Percentiles rank a stretch among this genome's conserved stretches.
Conservation (phyloP, 768 basidiomycete genomes). For the Tricholoma sp. region DNA sequence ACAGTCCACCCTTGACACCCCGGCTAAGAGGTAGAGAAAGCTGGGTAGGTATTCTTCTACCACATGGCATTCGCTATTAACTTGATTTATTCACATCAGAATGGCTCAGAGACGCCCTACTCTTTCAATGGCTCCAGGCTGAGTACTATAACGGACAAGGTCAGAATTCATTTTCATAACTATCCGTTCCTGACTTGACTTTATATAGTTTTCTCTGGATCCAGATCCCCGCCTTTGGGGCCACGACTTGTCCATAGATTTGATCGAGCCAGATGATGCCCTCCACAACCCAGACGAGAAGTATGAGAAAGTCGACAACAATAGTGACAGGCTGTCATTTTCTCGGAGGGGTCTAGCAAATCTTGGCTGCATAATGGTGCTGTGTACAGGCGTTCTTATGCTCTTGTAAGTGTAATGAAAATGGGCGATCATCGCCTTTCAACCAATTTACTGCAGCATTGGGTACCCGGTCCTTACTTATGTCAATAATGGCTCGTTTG, state of each 20-base stretch:
- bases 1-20: conserved; percentile 27
- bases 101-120: conserved; percentile 40
- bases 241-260: conserved; percentile 47
- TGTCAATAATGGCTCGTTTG: background rate
- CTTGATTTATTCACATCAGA: conserved; percentile 8
- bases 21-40: conserved; percentile 33
- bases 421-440: background rate
- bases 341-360: conserved; percentile 65
- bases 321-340: conserved; percentile 36
- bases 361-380: conserved; percentile 59
- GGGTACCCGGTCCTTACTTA: conserved; percentile 43
- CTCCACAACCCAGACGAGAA: conserved; percentile 60
- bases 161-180: conserved; percentile 9
- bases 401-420: conserved; percentile 51
- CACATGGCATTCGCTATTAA: background rate
- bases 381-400: conserved; percentile 42
- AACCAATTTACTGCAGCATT: conserved; percentile 23
- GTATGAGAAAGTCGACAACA: conserved; percentile 21
- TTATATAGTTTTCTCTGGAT: conserved; percentile 52
- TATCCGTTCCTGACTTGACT: background rate
- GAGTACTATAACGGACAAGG: conserved; percentile 42
- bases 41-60: conserved; percentile 25
- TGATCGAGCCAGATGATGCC: conserved; percentile 63
- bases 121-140: conserved; percentile 36
- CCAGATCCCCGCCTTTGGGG: conserved; percentile 68